Base-by-base conservation (phyloP, 78 protist species). In the Monocercomonoides exilis region DNA sequence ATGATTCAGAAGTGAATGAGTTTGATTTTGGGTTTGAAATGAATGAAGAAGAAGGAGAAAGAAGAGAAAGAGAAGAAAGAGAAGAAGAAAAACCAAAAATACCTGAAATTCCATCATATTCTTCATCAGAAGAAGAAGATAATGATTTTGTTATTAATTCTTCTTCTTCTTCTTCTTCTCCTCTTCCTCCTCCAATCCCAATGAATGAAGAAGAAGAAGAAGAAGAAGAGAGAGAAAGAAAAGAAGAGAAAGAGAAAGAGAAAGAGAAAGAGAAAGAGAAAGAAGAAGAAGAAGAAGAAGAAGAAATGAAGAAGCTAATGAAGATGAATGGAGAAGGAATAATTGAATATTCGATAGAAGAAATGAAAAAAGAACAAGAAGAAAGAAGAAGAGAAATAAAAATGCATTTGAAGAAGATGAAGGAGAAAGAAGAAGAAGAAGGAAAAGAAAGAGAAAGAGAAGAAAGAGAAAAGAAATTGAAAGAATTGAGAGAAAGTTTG, bases 401-500 rank as follows among this genome's bases (percentile, higher is more conserved):
- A 6, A 5, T 41, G 82, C n/a, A n/a, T n/a, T n/a, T n/a, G n/a
- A n/a, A n/a, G n/a, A n/a, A n/a, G n/a, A n/a, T n/a, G n/a, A n/a
- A n/a, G n/a, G n/a, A n/a, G n/a, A n/a, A n/a, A n/a, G n/a, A n/a
- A n/a, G n/a, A n/a, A n/a, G n/a, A n/a, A 79, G 82, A 79, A 42
- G 5, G 6, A 79, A 42, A 79, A 42, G 41, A 42, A 79, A 42
- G 41, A 42, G 41, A 42, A 79, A 42, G 41, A 42, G 41, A 6
- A 6, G 6, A 79, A 42, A 79, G 82, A 79, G 82, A n/a, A n/a
- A n/a, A n/a, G n/a, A n/a, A n/a, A n/a, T n/a, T n/a, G n/a, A n/a
- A n/a, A n/a, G n/a, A n/a, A 79, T 38, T 41, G 82, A 79, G 82
- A 79, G 82, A 79, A 42, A 79, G 82, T 41, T 38, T 5, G 6